These are phyloP conservation scores for Termitomyces sp. DNA, from an alignment of 768 basidiomycete species.

Conservation along the genomic window DNA sequence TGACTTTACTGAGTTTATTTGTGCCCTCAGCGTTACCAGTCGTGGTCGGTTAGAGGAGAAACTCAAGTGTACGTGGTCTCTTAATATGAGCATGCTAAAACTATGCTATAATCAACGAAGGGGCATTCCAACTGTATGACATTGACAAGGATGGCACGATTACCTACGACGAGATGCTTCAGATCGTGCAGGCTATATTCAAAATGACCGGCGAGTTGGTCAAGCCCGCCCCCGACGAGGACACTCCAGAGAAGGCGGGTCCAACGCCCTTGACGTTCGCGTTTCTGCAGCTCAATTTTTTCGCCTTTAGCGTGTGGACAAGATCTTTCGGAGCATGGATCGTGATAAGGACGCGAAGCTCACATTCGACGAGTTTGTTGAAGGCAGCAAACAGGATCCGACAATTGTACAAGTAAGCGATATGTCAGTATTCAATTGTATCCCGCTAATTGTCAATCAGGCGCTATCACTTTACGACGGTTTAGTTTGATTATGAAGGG, in stretches of 20 bases:
- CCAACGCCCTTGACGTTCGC: slow-evolving; percentile 18
- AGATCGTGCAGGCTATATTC: slow-evolving; percentile 97
- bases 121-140: slow-evolving; percentile 99
- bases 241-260: slow-evolving; percentile 93
- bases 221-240: slow-evolving; percentile 95
- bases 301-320: slow-evolving; percentile 80
- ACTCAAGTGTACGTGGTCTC: slow-evolving; percentile 75
- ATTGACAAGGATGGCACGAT: slow-evolving; percentile 98
- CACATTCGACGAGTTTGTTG: slow-evolving; percentile 96
- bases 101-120: slow-evolving; percentile 38
- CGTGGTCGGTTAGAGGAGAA: slow-evolving; percentile 95
- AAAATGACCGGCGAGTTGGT: slow-evolving; percentile 99
- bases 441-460: slow-evolving; percentile 31
- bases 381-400: slow-evolving; percentile 97
- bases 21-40: slow-evolving; percentile 92
- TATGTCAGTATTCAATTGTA: not conserved
- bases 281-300: slow-evolving; percentile 4
- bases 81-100: slow-evolving; percentile 7
- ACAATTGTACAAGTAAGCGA: slow-evolving; percentile 87
- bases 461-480: slow-evolving; percentile 95
- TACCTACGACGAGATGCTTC: slow-evolving; percentile 98
- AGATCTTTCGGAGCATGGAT: slow-evolving; percentile 99
- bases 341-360: slow-evolving; percentile 89
- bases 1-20: slow-evolving; percentile 99
- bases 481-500: slow-evolving; percentile 24